Conservation (phyloP, 169 alveolate species). For the Plasmodium vivax region DNA sequence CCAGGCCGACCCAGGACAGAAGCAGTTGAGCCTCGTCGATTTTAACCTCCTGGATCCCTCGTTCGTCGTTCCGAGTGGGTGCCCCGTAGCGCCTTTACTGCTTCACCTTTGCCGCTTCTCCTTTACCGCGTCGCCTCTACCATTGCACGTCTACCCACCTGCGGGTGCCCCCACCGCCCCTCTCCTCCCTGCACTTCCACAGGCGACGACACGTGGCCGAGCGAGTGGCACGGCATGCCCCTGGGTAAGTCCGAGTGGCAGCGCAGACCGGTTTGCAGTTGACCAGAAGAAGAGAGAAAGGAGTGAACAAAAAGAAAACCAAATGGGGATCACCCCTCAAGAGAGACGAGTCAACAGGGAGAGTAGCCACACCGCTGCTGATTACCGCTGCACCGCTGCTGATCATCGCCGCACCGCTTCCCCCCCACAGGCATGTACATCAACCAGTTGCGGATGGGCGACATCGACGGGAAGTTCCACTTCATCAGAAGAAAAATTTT, state of each 20-base stretch:
- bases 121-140: not conserved
- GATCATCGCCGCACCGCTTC: not conserved
- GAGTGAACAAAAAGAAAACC: not conserved
- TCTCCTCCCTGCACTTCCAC: not conserved
- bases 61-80: conserved; percentile 61
- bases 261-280: not conserved
- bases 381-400: not conserved
- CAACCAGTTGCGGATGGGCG: conserved; percentile 42
- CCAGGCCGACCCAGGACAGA: not conserved
- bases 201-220: conserved; percentile 47
- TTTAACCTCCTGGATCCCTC: conserved; percentile 12
- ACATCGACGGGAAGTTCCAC: conserved; percentile 49
- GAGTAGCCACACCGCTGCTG: too few relatives aligned
- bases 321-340: not conserved
- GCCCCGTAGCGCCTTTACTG: not conserved
- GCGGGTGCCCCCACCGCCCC: not conserved
- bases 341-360: not conserved
- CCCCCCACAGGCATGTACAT: conserved; percentile 25
- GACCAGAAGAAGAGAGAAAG: not conserved
- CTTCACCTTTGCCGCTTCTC: not conserved
- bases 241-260: conserved; percentile 5
- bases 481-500: conserved; percentile 49
- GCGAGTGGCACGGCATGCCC: conserved; percentile 62
- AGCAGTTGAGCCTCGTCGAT: conserved; percentile 19
- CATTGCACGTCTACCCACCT: too few relatives aligned